Conservation (phyloP, 1,139 yeast genomes). For the Williopsis jadinii region DNA sequence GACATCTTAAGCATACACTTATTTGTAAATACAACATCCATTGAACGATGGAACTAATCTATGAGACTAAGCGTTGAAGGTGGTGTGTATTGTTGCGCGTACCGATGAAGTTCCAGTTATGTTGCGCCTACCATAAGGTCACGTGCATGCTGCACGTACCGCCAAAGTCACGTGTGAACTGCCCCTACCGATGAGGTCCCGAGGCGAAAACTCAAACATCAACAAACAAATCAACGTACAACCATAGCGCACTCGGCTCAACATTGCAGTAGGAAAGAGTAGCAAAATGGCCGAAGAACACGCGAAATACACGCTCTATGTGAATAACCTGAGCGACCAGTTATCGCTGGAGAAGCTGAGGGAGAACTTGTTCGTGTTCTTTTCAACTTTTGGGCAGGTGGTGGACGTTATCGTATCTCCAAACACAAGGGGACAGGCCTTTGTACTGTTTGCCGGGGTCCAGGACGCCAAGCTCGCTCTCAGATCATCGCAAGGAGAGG, state of each 20-base stretch:
- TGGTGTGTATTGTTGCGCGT: too few species aligned
- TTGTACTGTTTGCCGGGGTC: conserved; percentile 46
- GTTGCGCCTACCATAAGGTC: too few species aligned
- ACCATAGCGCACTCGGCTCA: neutral
- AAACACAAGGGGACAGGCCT: conserved; percentile 72
- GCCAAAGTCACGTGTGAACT: too few species aligned
- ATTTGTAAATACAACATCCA: too few species aligned
- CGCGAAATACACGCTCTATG: conserved; percentile 41
- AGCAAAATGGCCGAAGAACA: conserved; percentile 2
- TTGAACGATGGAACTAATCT: too few species aligned
- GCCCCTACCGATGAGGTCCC: too few species aligned
- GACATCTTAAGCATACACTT: too few species aligned
- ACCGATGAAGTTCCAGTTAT: too few species aligned
- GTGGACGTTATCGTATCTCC: conserved; percentile 45
- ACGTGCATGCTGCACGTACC: too few species aligned
- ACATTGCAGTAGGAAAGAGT: neutral
- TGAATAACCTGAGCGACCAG: conserved; percentile 62
- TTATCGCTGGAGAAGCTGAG: conserved; percentile 40
- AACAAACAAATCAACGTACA: neutral
- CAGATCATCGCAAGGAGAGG: conserved; percentile 38
- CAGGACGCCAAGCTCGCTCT: conserved; percentile 50
- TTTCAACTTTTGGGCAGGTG: conserved; percentile 64
- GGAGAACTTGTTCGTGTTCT: conserved; percentile 52
- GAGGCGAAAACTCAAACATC: neutral
- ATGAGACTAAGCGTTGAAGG: too few species aligned